Evolutionary conservation across 208 protist species (phyloP).

Genomic region (Porcisia deanei): DNA sequence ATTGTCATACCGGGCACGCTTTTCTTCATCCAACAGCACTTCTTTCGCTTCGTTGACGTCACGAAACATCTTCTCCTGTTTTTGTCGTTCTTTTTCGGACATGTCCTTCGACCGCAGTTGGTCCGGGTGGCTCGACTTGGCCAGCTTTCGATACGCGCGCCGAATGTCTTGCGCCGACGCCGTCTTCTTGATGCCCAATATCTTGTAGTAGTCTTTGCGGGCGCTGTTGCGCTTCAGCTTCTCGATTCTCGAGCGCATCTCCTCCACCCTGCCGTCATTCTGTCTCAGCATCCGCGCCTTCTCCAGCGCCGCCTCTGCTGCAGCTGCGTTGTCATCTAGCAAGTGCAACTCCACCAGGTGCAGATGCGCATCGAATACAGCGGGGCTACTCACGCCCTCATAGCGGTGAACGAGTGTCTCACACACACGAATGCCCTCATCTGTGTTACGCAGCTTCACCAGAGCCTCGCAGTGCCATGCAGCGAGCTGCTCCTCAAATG

Average conservation of each 20-base stretch:
- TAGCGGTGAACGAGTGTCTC: slow-evolving; percentile 37
- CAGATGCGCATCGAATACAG: slow-evolving; percentile 51
- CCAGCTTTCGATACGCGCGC: slow-evolving; percentile 89
- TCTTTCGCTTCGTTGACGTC: slow-evolving; percentile 94
- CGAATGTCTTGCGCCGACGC: slow-evolving; percentile 82
- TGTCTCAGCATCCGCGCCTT: slow-evolving; percentile 41
- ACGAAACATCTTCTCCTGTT: slow-evolving; percentile 76
- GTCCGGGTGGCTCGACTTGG: slow-evolving; percentile 90
- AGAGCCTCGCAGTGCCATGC: slow-evolving; percentile 81
- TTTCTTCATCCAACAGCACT: slow-evolving; percentile 87
- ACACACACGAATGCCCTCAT: slow-evolving; percentile 59
- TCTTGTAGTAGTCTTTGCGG: slow-evolving; percentile 94
- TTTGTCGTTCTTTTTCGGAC: slow-evolving; percentile 61
- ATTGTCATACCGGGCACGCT: slow-evolving; percentile 85
- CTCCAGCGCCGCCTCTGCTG: slow-evolving; percentile 55
- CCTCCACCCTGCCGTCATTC: slow-evolving; percentile 33
- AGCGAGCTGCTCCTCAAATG: slow-evolving; percentile 69
- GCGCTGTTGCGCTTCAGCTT: slow-evolving; percentile 46
- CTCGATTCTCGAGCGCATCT: slow-evolving; percentile 54
- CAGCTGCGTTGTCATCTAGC: slow-evolving; percentile 68
- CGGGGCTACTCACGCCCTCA: slow-evolving; percentile 39
- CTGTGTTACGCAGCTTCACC: slow-evolving; percentile 57
- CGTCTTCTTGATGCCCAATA: slow-evolving; percentile 87
- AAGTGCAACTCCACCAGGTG: slow-evolving; percentile 80
- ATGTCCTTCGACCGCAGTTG: slow-evolving; percentile 80